These are phyloP conservation scores for Mycosphaerella sp. DNA, from an alignment of 2,329 filamentous ascomycete genomes.

Conservation along the genomic window DNA sequence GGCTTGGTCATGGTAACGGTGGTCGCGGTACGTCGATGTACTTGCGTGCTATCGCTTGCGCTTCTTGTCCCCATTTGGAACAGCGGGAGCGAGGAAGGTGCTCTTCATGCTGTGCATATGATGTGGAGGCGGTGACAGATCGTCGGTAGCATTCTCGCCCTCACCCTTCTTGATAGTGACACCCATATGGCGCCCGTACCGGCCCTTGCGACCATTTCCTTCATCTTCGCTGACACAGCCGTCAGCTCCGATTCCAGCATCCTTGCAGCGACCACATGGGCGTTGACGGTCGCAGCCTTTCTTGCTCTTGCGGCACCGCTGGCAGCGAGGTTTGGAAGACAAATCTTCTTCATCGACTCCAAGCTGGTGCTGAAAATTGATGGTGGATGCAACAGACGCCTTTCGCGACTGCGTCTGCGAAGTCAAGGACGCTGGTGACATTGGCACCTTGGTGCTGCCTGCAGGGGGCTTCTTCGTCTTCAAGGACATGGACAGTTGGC, in stretches of 20 bases:
- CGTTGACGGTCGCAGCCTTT: slow-evolving; percentile 97
- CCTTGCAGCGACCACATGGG: slow-evolving; percentile 89
- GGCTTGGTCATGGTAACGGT: too few relatives aligned
- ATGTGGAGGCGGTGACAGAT: slow-evolving; percentile 18
- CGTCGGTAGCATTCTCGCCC: slow-evolving; percentile 11
- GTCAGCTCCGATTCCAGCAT: slow-evolving; percentile 87
- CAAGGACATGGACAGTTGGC: slow-evolving; percentile 41
- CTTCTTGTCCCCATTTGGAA: slow-evolving; percentile 62
- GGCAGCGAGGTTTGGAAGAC: slow-evolving; percentile 92
- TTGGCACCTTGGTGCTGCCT: slow-evolving; percentile 38
- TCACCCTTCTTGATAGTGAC: slow-evolving; percentile 56
- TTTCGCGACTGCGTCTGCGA: slow-evolving; percentile 64
- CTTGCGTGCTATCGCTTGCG: slow-evolving; percentile 20
- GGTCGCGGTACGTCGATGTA: too few relatives aligned
- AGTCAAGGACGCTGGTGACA: slow-evolving; percentile 58
- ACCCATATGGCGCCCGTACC: slow-evolving; percentile 70
- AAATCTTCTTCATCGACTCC: slow-evolving; percentile 77
- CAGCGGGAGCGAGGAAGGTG: slow-evolving; percentile 33
- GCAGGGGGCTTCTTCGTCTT: slow-evolving; percentile 46
- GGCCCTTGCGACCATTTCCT: slow-evolving; percentile 91
- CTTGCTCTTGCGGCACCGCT: slow-evolving; percentile 98
- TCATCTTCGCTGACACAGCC: slow-evolving; percentile 97
- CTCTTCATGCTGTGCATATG: slow-evolving; percentile 27
- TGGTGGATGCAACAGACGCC: slow-evolving; percentile 56
- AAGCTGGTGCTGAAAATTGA: slow-evolving; percentile 55